Base-by-base conservation (phyloP, 176 grass and related monocot species). In the Chrysopogon serrulatus region DNA sequence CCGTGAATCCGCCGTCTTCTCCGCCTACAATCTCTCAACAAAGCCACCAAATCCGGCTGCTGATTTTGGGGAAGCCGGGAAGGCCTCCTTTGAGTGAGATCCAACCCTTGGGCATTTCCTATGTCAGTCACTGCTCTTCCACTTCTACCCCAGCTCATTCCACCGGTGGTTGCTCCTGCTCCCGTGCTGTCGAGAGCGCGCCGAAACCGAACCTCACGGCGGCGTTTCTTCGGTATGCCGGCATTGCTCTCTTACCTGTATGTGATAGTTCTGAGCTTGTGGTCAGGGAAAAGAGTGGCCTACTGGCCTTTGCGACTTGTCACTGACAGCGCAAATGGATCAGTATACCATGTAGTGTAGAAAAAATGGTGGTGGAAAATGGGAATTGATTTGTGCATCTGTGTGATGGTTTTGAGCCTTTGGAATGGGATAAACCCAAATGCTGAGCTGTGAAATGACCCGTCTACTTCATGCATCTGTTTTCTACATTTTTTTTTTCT, bases 31-130 rank as follows among this genome's bases (percentile, higher is more conserved):
- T 62, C 61, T 53, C 14, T 27, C 70, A 71, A 13, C n/a, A 26
- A 34, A 73, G 49, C 34, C 41, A 65, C 33, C 33, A 54, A 32
- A 71, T 21, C 43, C 42, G 59, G 74, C 54, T 26, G 11, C 31
- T 45, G 32, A 73, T 34, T 75, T 18, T 17, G 60, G 80, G 39
- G 21, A 51, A n/a, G 39, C 13, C 34, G 80, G 39, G 21, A 51
- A n/a, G 39, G 18, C 34, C 26, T 68, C 19, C 79, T 86, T 86
- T 86, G 83, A 82, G 88, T 86, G 83, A 77, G 73, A 86, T 78
- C 88, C 57, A 73, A 36, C 71, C 39, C 28, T 78, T 66, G 56
- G 41, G 1, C 34, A 13, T 17, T 23, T 90, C 37, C 28, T 66
- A 86, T 86, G 83, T 34, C 72, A 43, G 7, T 71, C 4, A 2